Percentiles rank a stretch among this genome's conserved stretches.
Evolutionary conservation across 257 asterid species (phyloP).

Genomic region (Primulina huaijiensis): DNA sequence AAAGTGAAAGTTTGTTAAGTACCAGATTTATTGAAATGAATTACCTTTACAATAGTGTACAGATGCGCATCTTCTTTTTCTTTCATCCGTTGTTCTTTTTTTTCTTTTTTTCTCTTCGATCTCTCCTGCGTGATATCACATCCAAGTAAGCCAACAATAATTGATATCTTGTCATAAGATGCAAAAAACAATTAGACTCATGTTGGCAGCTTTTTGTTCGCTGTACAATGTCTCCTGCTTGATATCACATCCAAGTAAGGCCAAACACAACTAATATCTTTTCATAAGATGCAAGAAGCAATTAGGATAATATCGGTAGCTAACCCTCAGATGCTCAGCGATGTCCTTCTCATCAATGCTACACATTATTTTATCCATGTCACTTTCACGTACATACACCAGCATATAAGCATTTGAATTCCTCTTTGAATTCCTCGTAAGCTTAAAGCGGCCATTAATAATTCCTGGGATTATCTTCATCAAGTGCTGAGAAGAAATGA

Average conservation of each 20-base stretch:
- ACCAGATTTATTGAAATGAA: conserved; percentile 1
- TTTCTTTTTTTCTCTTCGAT: conserved; percentile 51
- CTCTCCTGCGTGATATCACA: conserved; percentile 37
- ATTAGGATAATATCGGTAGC: conserved; percentile 12
- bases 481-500: conserved; percentile 29
- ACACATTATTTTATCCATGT: conserved; percentile 48
- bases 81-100: conserved; percentile 47
- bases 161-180: not conserved
- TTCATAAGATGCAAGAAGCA: not conserved
- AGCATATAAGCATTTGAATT: conserved; percentile 41
- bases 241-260: conserved; percentile 7
- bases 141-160: not conserved
- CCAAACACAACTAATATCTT: not conserved
- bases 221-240: conserved; percentile 47
- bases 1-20: no score
- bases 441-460: conserved; percentile 38
- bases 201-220: conserved; percentile 37
- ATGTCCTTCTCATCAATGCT: conserved; percentile 72
- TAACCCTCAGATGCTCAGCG: conserved; percentile 75
- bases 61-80: conserved; percentile 52
- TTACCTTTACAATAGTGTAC: conserved; percentile 44
- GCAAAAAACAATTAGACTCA: not conserved
- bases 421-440: conserved; percentile 40
- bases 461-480: conserved; percentile 44
- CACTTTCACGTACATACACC: conserved; percentile 55